phyloP scores from a whole-genome alignment of 2,329 filamentous ascomycete genomes.

The Cladosporium sp. region DNA sequence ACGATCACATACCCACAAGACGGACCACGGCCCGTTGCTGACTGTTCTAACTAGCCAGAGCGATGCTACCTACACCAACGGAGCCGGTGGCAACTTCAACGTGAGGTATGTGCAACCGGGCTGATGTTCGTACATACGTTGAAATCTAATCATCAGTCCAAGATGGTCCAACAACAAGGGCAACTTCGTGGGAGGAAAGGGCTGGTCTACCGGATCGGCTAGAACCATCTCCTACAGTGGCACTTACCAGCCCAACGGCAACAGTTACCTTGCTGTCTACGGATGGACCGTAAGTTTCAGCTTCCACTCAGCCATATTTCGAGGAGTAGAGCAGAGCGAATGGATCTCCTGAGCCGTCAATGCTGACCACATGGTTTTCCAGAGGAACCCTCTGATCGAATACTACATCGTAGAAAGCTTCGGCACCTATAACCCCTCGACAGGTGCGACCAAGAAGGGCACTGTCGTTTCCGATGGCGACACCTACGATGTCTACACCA shows the following conservation, averaged over 20 bases:
- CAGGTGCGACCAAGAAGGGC: constrained; percentile 48
- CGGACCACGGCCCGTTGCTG: neutral
- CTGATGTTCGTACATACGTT: too few relatives aligned
- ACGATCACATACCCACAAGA: neutral
- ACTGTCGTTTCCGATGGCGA: constrained; percentile 50
- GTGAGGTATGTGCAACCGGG: constrained; percentile 21
- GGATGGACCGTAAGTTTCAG: constrained; percentile 43
- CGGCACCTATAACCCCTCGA: constrained; percentile 34
- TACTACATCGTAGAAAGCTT: constrained; percentile 55
- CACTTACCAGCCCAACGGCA: constrained; percentile 44
- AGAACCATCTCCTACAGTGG: constrained; percentile 48
- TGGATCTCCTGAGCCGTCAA: neutral
- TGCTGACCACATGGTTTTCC: neutral
- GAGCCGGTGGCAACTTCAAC: constrained; percentile 43
- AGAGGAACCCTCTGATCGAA: constrained; percentile 46
- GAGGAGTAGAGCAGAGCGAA: too few relatives aligned
- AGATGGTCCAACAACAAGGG: constrained; percentile 42
- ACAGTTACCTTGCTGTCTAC: constrained; percentile 53
- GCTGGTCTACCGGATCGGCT: constrained; percentile 8
- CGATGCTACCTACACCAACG: constrained; percentile 53
- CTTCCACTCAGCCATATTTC: too few relatives aligned
- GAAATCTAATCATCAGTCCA: too few relatives aligned
- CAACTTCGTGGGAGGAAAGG: constrained; percentile 49
- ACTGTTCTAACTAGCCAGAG: constrained; percentile 38
- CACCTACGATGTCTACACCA: constrained; percentile 50